Evolutionary conservation across 2,329 filamentous ascomycete genomes (phyloP), one percentile per base, ranked within the genome.

Genomic region (Colletotrichum cordylinicola): DNA sequence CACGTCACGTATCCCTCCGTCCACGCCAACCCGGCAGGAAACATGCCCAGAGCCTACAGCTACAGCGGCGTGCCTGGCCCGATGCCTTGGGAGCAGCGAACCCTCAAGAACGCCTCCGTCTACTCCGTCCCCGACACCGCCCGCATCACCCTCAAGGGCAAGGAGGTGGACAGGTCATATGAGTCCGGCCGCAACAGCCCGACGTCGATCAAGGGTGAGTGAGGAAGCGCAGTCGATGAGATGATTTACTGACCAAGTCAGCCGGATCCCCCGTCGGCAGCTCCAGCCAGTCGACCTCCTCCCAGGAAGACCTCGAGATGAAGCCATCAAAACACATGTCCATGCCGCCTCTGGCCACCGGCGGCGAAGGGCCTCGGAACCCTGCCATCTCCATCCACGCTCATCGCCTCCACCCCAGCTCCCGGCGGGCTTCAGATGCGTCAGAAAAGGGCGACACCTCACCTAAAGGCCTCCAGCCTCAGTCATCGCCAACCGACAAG

Each of bases 1-100:
- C 83, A 86, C 75, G 86, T 88, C 43, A 87, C 88, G 8, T 90
- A 88, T 74, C 87, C 88, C 6, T 82, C 84, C 13, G 82, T 83
- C 56, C 84, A 87, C 71, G 82, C 82, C 39, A 85, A 78, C 43
- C 87, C 87, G 18, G 78, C 85, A 58, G 82, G 84, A 8, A 82
- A 83, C 18, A 75, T 87, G 64, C 86, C 87, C 10, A 84, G 84
- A 58, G 83, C 85, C 27, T 86, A 88, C 80, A 89, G 86, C 79
- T 87, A 86, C 79, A 84, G 80, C 77, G 85, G 84, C 77, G 81
- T 86, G 33, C 83, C 85, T 0, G 79, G 82, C 3, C 37, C 71
- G 33, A 58, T 35, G 29, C 75, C 72, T n/a, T 84, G 82, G 80
- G 79, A 76, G 61, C 79, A 81, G 27, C 79, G 80, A 27, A 79